These are phyloP conservation scores for Ormosia semicastrata DNA, from an alignment of 306 rosid species.

Conservation along the genomic window DNA sequence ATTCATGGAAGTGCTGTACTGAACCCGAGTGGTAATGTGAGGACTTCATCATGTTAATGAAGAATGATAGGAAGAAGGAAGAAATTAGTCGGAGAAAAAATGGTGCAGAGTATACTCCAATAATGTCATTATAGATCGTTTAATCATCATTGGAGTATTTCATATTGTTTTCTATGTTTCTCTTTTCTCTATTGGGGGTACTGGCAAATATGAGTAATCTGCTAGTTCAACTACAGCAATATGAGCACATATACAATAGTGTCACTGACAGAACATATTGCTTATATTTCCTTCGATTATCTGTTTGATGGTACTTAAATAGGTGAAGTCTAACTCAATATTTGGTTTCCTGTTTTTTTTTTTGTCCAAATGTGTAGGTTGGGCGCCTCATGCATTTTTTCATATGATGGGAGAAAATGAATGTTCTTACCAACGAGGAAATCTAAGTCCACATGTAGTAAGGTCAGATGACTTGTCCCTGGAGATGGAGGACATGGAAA, in stretches of 20 bases:
- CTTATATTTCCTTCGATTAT: not conserved
- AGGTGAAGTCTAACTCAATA: not conserved
- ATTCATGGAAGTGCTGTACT: not conserved
- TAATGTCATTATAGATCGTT: not conserved
- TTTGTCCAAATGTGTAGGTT: constrained; percentile 34
- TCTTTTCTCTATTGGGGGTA: not conserved
- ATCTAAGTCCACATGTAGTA: not conserved
- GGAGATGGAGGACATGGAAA: constrained; percentile 26
- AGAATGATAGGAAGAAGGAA: not conserved
- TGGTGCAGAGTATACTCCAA: not conserved
- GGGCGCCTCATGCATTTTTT: constrained; percentile 59
- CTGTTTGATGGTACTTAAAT: not conserved
- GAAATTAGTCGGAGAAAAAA: not conserved
- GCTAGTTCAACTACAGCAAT: not conserved
- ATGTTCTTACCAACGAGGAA: not conserved
- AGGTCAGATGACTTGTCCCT: not conserved
- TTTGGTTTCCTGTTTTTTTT: not conserved
- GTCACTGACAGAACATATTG: too few relatives aligned
- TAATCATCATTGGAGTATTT: not conserved
- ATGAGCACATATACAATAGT: not conserved
- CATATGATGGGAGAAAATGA: constrained; percentile 17
- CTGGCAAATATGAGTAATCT: not conserved
- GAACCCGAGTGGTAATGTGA: not conserved
- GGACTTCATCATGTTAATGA: not conserved
- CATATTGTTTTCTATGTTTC: not conserved